Base-by-base conservation (phyloP, 805 yeast genomes). In the Ogataea nitratoaversa region DNA sequence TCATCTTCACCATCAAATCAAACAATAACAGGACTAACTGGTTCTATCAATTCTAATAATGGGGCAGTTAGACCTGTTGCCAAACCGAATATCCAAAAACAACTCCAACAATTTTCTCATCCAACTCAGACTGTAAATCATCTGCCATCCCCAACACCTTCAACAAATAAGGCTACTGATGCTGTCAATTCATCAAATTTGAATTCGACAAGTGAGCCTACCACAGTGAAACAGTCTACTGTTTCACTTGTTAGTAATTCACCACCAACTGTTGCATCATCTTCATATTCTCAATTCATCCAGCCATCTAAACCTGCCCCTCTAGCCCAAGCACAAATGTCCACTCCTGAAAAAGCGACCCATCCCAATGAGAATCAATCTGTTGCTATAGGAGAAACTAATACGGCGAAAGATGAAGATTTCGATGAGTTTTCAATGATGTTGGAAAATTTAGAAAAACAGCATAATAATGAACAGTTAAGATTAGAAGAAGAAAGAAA, bases 381-480 rank as follows among this genome's bases (percentile, higher is more conserved):
- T n/a, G n/a, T n/a, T n/a, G n/a, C n/a, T n/a, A n/a, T n/a, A n/a
- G n/a, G n/a, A n/a, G n/a, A n/a, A 12, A 16, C 37, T 3, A 23
- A 27, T 8, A 23, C 35, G 11, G 12, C 22, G 19, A 29, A 29
- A 4, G 37, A 37, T 8, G 40, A 41, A 8, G 52, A 50, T 6
- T 55, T 52, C 20, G 30, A 46, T 9, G 58, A 52, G 30, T 43
- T 52, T 20, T 47, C 45, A 16, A 41, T 44, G 47, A 47, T 53
- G 48, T 30, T 55, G 38, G 58, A 53, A 16, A 43, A 43, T 27
- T 37, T 52, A 18, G 53, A 52, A 31, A 40, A 46, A 17, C 43
- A 46, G 33, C 48, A 48, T 30, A 42, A 49, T 13, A 30, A 40
- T 4, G 54, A 48, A 14, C 43, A 44, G 32, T 28, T 29, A 30